phyloP scores from a whole-genome alignment of 2,329 filamentous ascomycete genomes.

The Curvularia lunata region DNA sequence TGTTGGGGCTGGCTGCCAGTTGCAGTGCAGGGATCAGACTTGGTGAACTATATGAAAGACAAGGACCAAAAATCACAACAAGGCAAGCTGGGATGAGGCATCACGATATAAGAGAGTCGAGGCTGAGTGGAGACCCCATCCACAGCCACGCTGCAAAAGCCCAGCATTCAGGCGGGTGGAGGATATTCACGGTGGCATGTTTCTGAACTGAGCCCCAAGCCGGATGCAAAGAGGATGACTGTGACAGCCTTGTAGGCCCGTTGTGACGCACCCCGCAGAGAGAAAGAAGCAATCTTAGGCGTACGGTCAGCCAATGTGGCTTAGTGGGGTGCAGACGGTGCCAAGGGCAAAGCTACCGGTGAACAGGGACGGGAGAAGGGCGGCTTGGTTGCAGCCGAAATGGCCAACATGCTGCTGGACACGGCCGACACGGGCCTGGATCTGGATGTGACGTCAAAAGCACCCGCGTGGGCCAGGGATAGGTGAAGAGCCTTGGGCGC shows the following conservation, averaged over 20 bases:
- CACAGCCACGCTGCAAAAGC: neutral
- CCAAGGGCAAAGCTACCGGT: slow-evolving; percentile 24
- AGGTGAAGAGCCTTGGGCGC: slow-evolving; percentile 2
- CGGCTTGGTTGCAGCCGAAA: slow-evolving; percentile 1
- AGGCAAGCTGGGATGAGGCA: neutral
- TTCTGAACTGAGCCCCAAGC: neutral
- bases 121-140: neutral
- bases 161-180: neutral
- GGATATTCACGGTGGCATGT: neutral
- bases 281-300: slow-evolving; percentile 2
- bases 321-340: neutral
- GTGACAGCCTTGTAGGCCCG: slow-evolving; percentile 4
- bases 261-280: neutral
- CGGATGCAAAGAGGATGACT: neutral
- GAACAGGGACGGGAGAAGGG: slow-evolving; percentile 4
- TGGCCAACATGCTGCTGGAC: neutral
- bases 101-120: neutral
- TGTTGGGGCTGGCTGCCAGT: neutral
- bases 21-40: neutral
- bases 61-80: neutral
- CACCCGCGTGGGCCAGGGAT: neutral
- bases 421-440: neutral
- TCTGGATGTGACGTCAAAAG: slow-evolving; percentile 9
- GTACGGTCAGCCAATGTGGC: slow-evolving; percentile 9
- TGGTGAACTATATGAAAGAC: neutral